A percentile compares a stretch with the other conserved stretches of the same genome.
These are phyloP conservation scores for Fomitopsis schrenkii DNA, from an alignment of 1,284 basidiomycete genomes.

Conservation along the genomic window DNA sequence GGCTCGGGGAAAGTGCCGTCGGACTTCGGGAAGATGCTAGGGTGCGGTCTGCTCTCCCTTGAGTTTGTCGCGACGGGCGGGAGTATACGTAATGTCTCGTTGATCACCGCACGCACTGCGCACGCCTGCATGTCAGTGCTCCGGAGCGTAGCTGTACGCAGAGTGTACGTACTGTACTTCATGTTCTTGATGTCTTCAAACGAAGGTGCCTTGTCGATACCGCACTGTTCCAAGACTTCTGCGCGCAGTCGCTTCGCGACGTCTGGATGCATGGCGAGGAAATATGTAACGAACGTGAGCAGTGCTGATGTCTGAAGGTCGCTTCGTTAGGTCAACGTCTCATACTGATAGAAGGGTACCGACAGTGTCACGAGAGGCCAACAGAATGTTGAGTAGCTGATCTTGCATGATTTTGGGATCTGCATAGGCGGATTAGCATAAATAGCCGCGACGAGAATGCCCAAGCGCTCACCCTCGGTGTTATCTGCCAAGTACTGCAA, in stretches of 20 bases:
- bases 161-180: constrained; percentile 51
- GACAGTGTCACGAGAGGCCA: constrained; percentile 67
- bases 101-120: constrained; percentile 68
- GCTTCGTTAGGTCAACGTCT: not conserved
- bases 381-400: constrained; percentile 67
- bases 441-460: not conserved
- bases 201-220: constrained; percentile 41
- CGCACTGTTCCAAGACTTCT: constrained; percentile 56
- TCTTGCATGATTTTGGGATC: constrained; percentile 59
- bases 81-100: constrained; percentile 69
- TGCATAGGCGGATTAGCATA: constrained; percentile 17
- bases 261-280: constrained; percentile 58
- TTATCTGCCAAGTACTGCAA: constrained; percentile 63
- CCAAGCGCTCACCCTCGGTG: constrained; percentile 45
- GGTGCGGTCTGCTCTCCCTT: constrained; percentile 46
- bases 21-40: constrained; percentile 48
- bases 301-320: constrained; percentile 51
- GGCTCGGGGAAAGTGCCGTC: constrained; percentile 40
- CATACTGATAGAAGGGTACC: not conserved
- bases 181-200: constrained; percentile 51
- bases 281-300: constrained; percentile 61
- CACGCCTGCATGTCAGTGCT: not conserved
- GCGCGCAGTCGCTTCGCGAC: constrained; percentile 49
- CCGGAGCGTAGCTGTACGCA: not conserved
- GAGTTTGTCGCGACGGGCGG: constrained; percentile 69